Evolutionary conservation across 257 asterid genomes (phyloP).

Genomic region (Buddleja alternifolia): DNA sequence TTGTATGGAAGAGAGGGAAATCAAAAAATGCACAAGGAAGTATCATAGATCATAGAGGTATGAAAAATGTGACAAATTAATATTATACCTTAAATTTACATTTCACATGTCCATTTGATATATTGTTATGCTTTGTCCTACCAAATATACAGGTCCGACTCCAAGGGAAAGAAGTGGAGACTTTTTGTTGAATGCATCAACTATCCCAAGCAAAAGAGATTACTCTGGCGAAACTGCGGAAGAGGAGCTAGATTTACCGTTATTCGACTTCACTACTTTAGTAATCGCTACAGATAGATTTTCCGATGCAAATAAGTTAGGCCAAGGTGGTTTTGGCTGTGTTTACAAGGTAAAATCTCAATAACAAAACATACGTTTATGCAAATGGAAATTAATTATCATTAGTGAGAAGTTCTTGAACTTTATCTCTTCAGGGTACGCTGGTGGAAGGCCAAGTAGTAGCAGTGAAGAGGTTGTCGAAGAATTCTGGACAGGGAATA

Average conservation of each 20-base stretch:
- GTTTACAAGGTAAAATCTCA: conserved; percentile 68
- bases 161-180: conserved; percentile 74
- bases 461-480: conserved; percentile 55
- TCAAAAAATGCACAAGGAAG: conserved; percentile 17
- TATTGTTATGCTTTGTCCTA: too few species aligned
- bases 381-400: neutral
- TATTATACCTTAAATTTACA: neutral
- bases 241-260: conserved; percentile 77
- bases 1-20: conserved; percentile 50
- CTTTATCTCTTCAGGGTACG: conserved; percentile 32
- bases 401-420: neutral
- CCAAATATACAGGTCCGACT: conserved; percentile 47
- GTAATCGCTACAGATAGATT: conserved; percentile 63
- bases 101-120: conserved; percentile 12
- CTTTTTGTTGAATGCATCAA: conserved; percentile 46
- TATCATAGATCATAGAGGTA: conserved; percentile 35
- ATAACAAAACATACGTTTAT: neutral
- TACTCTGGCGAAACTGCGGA: conserved; percentile 46
- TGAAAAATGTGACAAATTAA: neutral
- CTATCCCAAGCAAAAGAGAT: conserved; percentile 57
- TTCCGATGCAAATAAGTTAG: conserved; percentile 63
- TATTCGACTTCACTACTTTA: conserved; percentile 54
- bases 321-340: conserved; percentile 85
- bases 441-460: conserved; percentile 47
- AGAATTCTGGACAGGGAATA: conserved; percentile 50